These are phyloP conservation scores for Termitomyces heimii DNA, from an alignment of 768 basidiomycete genomes.

Conservation along the genomic window DNA sequence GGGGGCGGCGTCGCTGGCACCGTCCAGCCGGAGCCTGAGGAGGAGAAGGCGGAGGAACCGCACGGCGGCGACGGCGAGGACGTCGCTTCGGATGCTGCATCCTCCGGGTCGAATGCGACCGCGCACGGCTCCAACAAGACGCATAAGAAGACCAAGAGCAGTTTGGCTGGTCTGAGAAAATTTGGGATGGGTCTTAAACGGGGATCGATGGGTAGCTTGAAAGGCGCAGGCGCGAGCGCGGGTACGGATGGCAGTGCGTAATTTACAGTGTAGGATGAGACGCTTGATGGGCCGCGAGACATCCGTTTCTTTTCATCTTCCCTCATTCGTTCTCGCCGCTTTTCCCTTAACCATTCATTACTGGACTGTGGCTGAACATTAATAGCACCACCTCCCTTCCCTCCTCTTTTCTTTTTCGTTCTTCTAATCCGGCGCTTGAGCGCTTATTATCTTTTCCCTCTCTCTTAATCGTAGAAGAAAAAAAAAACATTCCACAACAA, in stretches of 20 bases:
- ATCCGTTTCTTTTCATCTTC: not conserved
- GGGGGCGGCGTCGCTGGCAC: slow-evolving; percentile 42
- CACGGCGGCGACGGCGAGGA: slow-evolving; percentile 16
- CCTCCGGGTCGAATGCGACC: slow-evolving; percentile 10
- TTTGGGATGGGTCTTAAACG: slow-evolving; percentile 47
- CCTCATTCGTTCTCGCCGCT: not conserved
- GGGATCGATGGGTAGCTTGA: slow-evolving; percentile 28
- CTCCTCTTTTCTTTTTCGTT: too few relatives aligned
- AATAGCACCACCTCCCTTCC: not conserved
- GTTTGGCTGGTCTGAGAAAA: slow-evolving; percentile 51
- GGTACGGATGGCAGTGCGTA: slow-evolving; percentile 5
- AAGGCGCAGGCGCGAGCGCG: slow-evolving; percentile 22
- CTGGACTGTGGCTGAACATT: not conserved
- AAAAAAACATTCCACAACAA: too few relatives aligned
- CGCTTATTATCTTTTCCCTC: not conserved
- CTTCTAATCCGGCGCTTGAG: not conserved
- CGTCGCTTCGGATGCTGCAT: slow-evolving; percentile 29
- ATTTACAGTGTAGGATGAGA: not conserved
- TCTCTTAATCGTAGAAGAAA: too few relatives aligned
- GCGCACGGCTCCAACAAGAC: slow-evolving; percentile 29
- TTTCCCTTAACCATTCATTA: not conserved
- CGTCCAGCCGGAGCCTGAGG: slow-evolving; percentile 19
- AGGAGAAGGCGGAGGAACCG: slow-evolving; percentile 21
- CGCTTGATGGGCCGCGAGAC: not conserved
- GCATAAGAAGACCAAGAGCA: slow-evolving; percentile 55